Base-by-base conservation (phyloP, 1,284 basidiomycete genomes). In the Trichosporon sp. region DNA sequence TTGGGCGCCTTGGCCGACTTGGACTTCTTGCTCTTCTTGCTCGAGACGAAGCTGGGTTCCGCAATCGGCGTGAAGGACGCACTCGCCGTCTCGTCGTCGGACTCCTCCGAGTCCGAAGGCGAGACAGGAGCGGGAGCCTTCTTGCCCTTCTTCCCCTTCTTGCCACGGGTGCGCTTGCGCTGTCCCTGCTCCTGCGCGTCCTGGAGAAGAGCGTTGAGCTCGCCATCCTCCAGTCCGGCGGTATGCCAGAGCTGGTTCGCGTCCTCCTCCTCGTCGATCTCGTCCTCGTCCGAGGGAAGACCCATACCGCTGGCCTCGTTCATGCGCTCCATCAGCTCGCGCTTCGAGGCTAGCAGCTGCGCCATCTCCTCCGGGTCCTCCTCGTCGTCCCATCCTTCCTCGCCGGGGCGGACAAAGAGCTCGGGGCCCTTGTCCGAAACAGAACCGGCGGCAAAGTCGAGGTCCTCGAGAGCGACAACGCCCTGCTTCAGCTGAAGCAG, bases 401-500 rank as follows among this genome's bases (percentile, higher is more conserved):
- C 48, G n/a, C 54, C 66, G 12, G 68, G 68, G 12, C 72, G 74
- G 19, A 71, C 67, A 63, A 70, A 74, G 32, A 77, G 72, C 67
- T 75, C 74, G 16, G 81, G 78, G 8, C 80, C 86, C 4, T 85
- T 86, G 72, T 89, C 89, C 2, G 88, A 88, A 14, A 85, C 78
- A 14, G 77, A 81, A 12, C 79, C 83, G 2, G 84, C 84, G 43
- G 83, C 88, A 78, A 94, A 90, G 80, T 91, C 90, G 19, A 95
- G 87, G 68, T 91, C 90, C 82, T 96, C 93, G 69, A 99, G 88
- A 5, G 90, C 91, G 26, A 88, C 84, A 11, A 99, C 87, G 1
- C 91, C 90, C 79, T 93, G 89, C 83, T 98, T 97, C 68, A 99
- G 89, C 32, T 90, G 88, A 40, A 96, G 87, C 7, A 99, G 88